phyloP scores from a whole-genome alignment of 768 basidiomycete species.

The Mycena alexandri region DNA sequence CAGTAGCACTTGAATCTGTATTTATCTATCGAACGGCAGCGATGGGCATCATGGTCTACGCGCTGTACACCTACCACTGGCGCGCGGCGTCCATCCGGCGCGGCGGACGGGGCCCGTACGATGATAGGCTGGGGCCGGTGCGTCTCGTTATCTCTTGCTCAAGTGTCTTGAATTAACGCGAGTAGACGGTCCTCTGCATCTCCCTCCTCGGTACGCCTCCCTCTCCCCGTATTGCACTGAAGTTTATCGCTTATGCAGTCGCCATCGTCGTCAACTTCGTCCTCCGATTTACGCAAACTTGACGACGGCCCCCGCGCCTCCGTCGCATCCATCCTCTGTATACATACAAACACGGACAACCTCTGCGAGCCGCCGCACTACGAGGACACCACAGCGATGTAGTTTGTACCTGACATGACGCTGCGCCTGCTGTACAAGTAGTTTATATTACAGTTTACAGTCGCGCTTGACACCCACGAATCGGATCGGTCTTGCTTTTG shows the following conservation, averaged over 20 bases:
- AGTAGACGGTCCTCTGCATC: slow-evolving; percentile 84
- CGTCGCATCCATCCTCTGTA: not conserved
- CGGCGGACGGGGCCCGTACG: slow-evolving; percentile 94
- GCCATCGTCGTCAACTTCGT: slow-evolving; percentile 90
- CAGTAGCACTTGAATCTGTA: no score
- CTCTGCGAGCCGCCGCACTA: not conserved
- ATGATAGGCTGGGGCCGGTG: slow-evolving; percentile 95
- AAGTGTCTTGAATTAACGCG: slow-evolving; percentile 29
- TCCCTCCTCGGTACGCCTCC: slow-evolving; percentile 76
- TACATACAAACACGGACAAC: not conserved
- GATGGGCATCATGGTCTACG: slow-evolving; percentile 97
- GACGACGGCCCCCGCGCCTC: not conserved
- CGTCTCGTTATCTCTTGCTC: slow-evolving; percentile 52
- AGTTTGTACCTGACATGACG: no score
- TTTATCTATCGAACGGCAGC: slow-evolving; percentile 59
- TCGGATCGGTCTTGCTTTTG: no score
- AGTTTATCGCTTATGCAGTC: slow-evolving; percentile 55
- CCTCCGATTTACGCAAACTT: slow-evolving; percentile 72
- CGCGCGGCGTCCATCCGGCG: slow-evolving; percentile 92
- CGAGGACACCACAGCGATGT: no score
- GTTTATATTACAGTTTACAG: no score
- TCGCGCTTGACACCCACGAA: slow-evolving; percentile 2
- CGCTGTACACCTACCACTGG: slow-evolving; percentile 96
- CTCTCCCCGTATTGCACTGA: slow-evolving; percentile 2
- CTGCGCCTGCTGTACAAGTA: no score